phyloP scores from a whole-genome alignment of 2,329 filamentous ascomycete genomes.

The Pestalotiopsis fici region DNA sequence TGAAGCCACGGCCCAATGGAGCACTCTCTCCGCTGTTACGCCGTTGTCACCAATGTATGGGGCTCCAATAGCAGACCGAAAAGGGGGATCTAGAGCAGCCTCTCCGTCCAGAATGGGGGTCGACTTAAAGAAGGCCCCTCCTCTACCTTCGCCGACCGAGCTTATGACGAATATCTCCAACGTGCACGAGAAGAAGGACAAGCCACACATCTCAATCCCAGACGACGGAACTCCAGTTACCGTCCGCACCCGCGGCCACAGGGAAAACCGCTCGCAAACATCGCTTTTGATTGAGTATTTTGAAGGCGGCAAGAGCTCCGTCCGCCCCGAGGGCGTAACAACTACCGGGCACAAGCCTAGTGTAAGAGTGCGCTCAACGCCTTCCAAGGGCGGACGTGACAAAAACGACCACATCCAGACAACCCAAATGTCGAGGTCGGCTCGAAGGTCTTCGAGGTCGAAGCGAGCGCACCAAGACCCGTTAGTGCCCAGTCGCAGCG shows the following conservation, averaged over 20 bases:
- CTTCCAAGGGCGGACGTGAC: slow-evolving; percentile 65
- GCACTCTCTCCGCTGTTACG: too few species aligned
- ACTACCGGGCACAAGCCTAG: slow-evolving; percentile 73
- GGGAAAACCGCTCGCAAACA: slow-evolving; percentile 72
- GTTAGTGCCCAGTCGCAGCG: slow-evolving; percentile 62
- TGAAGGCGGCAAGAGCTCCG: slow-evolving; percentile 68
- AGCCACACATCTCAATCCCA: slow-evolving; percentile 77
- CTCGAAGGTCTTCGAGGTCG: slow-evolving; percentile 64
- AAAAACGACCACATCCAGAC: slow-evolving; percentile 81
- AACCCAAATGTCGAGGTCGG: slow-evolving; percentile 66
- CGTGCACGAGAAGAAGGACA: slow-evolving; percentile 58
- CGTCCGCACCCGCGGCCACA: slow-evolving; percentile 79
- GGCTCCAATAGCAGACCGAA: too few species aligned
- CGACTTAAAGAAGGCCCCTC: slow-evolving; percentile 59
- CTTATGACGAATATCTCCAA: slow-evolving; percentile 68
- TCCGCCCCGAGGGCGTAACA: slow-evolving; percentile 49
- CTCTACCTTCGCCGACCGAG: slow-evolving; percentile 77
- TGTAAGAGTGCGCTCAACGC: slow-evolving; percentile 77
- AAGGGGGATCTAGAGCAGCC: too few species aligned
- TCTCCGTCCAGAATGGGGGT: slow-evolving; percentile 57
- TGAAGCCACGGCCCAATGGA: too few species aligned
- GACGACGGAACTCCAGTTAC: slow-evolving; percentile 91
- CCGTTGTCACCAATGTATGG: too few species aligned
- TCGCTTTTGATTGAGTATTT: slow-evolving; percentile 95
- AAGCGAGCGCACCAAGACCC: slow-evolving; percentile 38